A percentile compares a stretch with the other conserved stretches of the same genome.
phyloP scores from a whole-genome alignment of 495 filamentous ascomycete species.

The Aspergillus heteromorphus region DNA sequence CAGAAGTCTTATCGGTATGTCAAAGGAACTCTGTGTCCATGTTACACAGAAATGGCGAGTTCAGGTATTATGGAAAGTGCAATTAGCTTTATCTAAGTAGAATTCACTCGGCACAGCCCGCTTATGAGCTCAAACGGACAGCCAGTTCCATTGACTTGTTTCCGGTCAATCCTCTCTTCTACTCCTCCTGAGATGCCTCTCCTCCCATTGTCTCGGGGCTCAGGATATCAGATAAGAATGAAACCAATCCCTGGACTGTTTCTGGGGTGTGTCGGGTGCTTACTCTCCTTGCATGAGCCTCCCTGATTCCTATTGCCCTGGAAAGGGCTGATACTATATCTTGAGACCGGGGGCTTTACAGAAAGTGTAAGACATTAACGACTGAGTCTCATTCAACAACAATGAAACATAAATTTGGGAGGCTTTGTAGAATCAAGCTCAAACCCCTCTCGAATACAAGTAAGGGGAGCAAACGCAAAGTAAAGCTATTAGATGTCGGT shows the following conservation, averaged over 20 bases:
- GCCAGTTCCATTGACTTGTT: not conserved
- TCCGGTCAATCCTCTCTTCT: not conserved
- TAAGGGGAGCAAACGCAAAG: constrained; percentile 9
- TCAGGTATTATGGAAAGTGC: not conserved
- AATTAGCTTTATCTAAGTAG: not conserved
- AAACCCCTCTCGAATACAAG: constrained; percentile 8
- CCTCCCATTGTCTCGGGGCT: not conserved
- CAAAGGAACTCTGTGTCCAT: not conserved
- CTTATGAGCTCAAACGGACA: not conserved
- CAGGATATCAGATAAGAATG: not conserved
- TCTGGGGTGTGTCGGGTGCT: not conserved
- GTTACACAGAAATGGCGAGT: not conserved
- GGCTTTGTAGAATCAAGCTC: not conserved
- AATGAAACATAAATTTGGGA: constrained; percentile 11
- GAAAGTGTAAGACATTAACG: not conserved
- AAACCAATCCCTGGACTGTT: not conserved
- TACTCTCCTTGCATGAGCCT: constrained; percentile 15
- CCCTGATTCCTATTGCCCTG: not conserved
- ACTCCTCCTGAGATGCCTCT: not conserved
- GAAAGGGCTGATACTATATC: not conserved
- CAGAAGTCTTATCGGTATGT: not conserved
- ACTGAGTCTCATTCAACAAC: not conserved
- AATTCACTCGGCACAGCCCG: not conserved
- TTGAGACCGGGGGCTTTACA: not conserved
- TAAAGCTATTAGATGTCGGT: not conserved